phyloP scores from a whole-genome alignment of 164 flowering plant species.

The Chimonanthus praecox region DNA sequence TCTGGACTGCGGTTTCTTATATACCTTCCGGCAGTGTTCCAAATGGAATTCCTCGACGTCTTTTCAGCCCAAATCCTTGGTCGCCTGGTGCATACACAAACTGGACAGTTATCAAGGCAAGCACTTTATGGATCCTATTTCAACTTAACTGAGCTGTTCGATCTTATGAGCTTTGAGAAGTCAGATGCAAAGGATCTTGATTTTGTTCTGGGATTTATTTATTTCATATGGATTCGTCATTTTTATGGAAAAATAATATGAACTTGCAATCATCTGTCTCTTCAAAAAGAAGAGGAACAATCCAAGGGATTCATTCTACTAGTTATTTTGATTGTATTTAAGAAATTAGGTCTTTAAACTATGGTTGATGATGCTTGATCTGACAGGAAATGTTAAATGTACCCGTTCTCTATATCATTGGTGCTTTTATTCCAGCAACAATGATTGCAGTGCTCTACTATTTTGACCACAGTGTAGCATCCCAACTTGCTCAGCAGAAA shows the following conservation, averaged over 20 bases:
- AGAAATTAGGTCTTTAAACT: background rate
- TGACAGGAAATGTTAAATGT: constrained; percentile 92
- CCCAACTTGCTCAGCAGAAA: constrained; percentile 97
- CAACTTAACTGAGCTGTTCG: background rate
- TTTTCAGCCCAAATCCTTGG: constrained; percentile 98
- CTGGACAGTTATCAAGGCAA: constrained; percentile 91
- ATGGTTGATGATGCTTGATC: constrained; percentile 6
- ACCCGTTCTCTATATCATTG: constrained; percentile 78
- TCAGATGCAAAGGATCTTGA: background rate
- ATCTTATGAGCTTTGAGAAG: background rate
- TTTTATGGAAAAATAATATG: background rate
- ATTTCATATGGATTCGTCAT: background rate
- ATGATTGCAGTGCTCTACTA: constrained; percentile 99
- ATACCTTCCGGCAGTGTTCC: constrained; percentile 74
- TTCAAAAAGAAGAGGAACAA: background rate
- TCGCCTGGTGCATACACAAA: constrained; percentile 95
- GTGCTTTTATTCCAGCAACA: constrained; percentile 96
- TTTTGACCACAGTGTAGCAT: constrained; percentile 98
- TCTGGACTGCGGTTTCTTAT: constrained; percentile 90
- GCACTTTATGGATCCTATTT: constrained; percentile 9
- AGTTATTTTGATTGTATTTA: background rate
- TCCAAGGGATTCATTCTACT: background rate
- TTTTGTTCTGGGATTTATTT: background rate
- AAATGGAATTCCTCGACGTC: constrained; percentile 86
- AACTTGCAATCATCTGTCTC: too few relatives aligned